phyloP scores from a whole-genome alignment of 192 early-diverging fungal species.

The Umbelopsis sp. region DNA sequence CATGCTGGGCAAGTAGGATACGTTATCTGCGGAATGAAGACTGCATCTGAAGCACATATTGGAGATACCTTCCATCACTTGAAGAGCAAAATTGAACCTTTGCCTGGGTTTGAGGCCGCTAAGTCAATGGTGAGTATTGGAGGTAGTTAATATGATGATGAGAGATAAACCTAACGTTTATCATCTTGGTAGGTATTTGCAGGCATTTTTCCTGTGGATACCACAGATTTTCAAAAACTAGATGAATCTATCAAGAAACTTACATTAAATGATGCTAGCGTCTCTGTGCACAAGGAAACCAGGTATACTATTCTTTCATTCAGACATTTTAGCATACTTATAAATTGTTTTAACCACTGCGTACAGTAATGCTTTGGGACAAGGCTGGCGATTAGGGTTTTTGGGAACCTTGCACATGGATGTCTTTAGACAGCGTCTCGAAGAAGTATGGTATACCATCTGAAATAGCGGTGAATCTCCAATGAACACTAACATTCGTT shows the following conservation, averaged over 20 bases:
- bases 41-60: slow-evolving; percentile 87
- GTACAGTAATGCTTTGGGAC: slow-evolving; percentile 75
- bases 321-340: background rate
- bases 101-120: slow-evolving; percentile 93
- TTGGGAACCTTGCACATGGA: slow-evolving; percentile 98
- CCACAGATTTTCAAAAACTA: slow-evolving; percentile 84
- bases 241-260: slow-evolving; percentile 91
- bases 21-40: slow-evolving; percentile 91
- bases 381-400: slow-evolving; percentile 96
- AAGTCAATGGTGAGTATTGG: slow-evolving; percentile 87
- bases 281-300: slow-evolving; percentile 84
- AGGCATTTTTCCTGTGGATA: slow-evolving; percentile 91
- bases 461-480: too few relatives aligned
- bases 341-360: background rate
- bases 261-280: slow-evolving; percentile 95
- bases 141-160: too few relatives aligned
- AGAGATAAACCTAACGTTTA: background rate
- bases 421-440: slow-evolving; percentile 92
- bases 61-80: slow-evolving; percentile 92
- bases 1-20: slow-evolving; percentile 89
- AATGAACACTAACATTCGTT: background rate
- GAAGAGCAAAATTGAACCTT: slow-evolving; percentile 63
- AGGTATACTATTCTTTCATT: slow-evolving; percentile 24
- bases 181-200: slow-evolving; percentile 67
- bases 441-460: slow-evolving; percentile 50